phyloP scores from a whole-genome alignment of 2,329 filamentous ascomycete species.

The Xylaria multiplex region DNA sequence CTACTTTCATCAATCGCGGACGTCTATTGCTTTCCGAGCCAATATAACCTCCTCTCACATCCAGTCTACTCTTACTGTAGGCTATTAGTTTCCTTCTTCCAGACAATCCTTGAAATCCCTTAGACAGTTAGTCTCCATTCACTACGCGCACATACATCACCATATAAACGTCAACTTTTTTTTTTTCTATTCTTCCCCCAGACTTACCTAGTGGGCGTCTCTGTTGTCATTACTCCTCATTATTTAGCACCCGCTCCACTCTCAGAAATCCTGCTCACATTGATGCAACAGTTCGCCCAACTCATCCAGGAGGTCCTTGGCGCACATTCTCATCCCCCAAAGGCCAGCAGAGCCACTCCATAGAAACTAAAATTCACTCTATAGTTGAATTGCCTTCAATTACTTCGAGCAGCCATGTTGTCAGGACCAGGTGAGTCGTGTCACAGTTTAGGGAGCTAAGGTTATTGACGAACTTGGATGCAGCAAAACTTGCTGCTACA shows the following conservation, averaged over 20 bases:
- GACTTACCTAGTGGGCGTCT: neutral
- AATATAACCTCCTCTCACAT: neutral
- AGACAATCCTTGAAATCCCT: neutral
- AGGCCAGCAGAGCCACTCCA: slow-evolving; percentile 18
- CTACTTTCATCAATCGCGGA: neutral
- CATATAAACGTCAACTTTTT: neutral
- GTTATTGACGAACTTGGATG: slow-evolving; percentile 28
- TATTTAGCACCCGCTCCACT: neutral
- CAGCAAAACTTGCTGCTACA: slow-evolving; percentile 76
- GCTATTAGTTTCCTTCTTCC: neutral
- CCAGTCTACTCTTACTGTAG: neutral
- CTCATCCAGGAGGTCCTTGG: slow-evolving; percentile 24
- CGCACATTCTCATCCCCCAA: slow-evolving; percentile 38
- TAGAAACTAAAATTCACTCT: slow-evolving; percentile 15
- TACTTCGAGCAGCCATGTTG: slow-evolving; percentile 38
- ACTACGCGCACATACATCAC: neutral
- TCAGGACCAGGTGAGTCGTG: slow-evolving; percentile 56
- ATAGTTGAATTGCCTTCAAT: slow-evolving; percentile 40
- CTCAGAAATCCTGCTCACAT: slow-evolving; percentile 35
- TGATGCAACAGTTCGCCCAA: slow-evolving; percentile 34
- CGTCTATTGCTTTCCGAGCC: neutral
- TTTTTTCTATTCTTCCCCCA: neutral
- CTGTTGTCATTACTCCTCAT: neutral
- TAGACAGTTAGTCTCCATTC: neutral
- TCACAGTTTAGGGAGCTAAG: neutral